These are phyloP conservation scores for Cytospora leucostoma DNA, from an alignment of 2,329 filamentous ascomycete genomes.

Conservation along the genomic window DNA sequence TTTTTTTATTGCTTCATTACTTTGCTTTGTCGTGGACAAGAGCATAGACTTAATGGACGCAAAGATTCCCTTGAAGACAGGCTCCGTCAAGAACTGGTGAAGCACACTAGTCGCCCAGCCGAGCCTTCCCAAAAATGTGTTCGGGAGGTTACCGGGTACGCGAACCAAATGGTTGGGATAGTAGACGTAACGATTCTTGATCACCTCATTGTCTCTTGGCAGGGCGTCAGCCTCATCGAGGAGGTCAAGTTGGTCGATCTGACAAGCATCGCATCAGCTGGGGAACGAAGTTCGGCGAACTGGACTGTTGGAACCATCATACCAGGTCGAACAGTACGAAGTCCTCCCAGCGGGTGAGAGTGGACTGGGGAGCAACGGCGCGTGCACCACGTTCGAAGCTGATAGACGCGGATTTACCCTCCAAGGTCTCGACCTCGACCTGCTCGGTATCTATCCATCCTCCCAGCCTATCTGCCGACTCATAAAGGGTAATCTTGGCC, in stretches of 20 bases:
- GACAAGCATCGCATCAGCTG: conserved; percentile 20
- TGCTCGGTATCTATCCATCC: conserved; percentile 79
- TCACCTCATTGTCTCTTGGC: conserved; percentile 45
- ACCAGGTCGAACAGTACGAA: conserved; percentile 72
- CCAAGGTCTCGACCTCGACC: conserved; percentile 54
- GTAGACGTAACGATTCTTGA: conserved; percentile 70
- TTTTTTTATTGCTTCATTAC: not conserved
- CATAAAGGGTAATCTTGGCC: conserved; percentile 78
- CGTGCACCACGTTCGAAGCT: conserved; percentile 84
- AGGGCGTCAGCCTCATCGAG: conserved; percentile 6
- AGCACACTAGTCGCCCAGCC: not conserved
- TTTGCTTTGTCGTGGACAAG: not conserved
- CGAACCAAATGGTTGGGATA: conserved; percentile 80
- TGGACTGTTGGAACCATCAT: conserved; percentile 36
- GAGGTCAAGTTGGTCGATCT: conserved; percentile 27
- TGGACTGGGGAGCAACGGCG: conserved; percentile 62
- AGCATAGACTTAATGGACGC: conserved; percentile 10
- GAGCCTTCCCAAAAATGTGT: not conserved
- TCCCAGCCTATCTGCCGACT: conserved; percentile 68
- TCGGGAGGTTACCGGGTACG: conserved; percentile 45
- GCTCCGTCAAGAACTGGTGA: conserved; percentile 48
- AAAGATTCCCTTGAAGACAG: conserved; percentile 52
- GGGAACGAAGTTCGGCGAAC: conserved; percentile 19
- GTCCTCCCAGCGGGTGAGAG: conserved; percentile 54
- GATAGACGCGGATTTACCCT: conserved; percentile 58